Base-by-base conservation (phyloP, 371 early-diverging fungal species). In the Apophysomyces variabilis region DNA sequence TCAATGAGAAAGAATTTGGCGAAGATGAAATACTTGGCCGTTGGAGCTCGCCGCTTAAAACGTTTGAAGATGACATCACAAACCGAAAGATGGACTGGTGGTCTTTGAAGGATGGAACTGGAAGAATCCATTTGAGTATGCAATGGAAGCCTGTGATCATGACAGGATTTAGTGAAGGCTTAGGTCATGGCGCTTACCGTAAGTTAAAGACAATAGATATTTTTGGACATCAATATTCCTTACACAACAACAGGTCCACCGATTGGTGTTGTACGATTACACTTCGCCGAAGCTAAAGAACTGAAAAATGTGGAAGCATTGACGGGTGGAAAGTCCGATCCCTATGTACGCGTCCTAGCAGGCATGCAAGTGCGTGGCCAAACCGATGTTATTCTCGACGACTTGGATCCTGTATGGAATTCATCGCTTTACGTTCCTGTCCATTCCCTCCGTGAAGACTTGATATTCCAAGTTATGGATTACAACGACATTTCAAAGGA, bases 401-500 rank as follows among this genome's bases (percentile, higher is more conserved):
- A 88, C 61, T 66, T 92, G 65, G 87, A 93, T 67, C 96, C 96
- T 0, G 84, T 85, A 41, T 96, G 94, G 93, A 88, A 95, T 70
- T 88, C 91, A 65, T 82, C 87, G 11, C 74, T 87, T 57, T 90
- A 85, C 58, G 72, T 93, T 5, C 78, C 88, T 4, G 77, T 92
- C 56, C 87, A 85, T 58, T 81, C 87, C 1, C 64, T 90, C 26
- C 85, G 79, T 64, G 90, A 93, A 66, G 68, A 78, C 37, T 66
- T 93, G 39, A 79, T 81, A 21, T 75, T 93, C 41, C 92, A 93
- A 69, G 75, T 90, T 39, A 84, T 88, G 67, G 95, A 95, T 74
- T 87, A 70, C 62, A 90, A 92, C 65, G 78, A 83, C 54, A 18
- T 87, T 6, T 64, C 68, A 18, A 85, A 79, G 57, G 89, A 91